Evolutionary conservation across 192 early-diverging fungal species (phyloP), one percentile per base, ranked within the genome.

Genomic region (Paraglomus occultum): DNA sequence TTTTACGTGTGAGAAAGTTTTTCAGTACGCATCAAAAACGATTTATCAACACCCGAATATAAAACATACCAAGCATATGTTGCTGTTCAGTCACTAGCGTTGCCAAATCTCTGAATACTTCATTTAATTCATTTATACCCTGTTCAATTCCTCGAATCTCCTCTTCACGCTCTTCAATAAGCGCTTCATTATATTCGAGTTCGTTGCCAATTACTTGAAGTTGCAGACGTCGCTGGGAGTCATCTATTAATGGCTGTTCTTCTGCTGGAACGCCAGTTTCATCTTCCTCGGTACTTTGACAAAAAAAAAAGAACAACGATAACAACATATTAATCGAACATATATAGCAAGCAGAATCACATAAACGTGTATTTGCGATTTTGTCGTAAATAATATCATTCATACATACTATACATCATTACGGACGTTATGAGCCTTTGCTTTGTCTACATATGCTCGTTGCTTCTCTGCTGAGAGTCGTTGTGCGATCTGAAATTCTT

Each of bases 81-180:
- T 94, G 91, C 84, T 99, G 97, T 75, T 99, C 96, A 31, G 93
- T 92, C n/a, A 99, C 96, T 68, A 99, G 85, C 5, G 94, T 95
- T 0, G 94, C 94, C 50, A 99, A 74, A 80, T 98, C 95, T 64
- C 95, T 79, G 76, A 99, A 99, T 67, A 99, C 94, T 76, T 98
- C 95, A 76, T 98, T 99, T 17, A 99, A 82, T 73, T 98, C 94
- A 5, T 84, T 86, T 53, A 98, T 97, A 20, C 92, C 94, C 64
- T 89, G 86, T 74, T 98, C 96, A 73, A 99, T 95, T 51, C 91
- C 91, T 54, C 85, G 84, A 20, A 99, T 88, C 64, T 98, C 97
- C 23, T 86, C 84, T 71, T 99, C 97, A 18, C 97, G 87, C 80
- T 99, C 96, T 14, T 84, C 84, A 72, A 99, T 99, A 46, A 99